phyloP scores from a whole-genome alignment of 441 rosid species.

The Populus tomentosa region DNA sequence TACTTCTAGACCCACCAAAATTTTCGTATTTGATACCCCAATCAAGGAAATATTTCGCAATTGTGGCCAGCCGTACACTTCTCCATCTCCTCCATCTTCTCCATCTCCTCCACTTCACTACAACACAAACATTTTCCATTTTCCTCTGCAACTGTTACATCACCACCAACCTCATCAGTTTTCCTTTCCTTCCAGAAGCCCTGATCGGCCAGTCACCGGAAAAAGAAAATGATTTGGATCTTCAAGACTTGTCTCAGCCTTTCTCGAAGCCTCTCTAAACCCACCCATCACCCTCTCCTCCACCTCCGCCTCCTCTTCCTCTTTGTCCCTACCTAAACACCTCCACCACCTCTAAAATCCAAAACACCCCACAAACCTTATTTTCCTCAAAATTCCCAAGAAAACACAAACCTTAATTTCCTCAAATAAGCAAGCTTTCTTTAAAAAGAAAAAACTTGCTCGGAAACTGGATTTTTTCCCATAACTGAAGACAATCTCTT shows the following conservation, averaged over 20 bases:
- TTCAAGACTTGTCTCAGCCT: conserved; percentile 14
- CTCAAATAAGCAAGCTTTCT: neutral
- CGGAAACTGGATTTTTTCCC: neutral
- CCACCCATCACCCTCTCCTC: conserved; percentile 55
- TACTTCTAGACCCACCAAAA: neutral
- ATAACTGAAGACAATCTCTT: neutral
- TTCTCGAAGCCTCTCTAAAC: conserved; percentile 32
- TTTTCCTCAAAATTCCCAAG: neutral
- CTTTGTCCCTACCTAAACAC: conserved; percentile 62
- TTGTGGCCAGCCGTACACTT: neutral
- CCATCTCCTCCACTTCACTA: neutral
- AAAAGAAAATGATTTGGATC: conserved; percentile 38
- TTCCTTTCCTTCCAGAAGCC: neutral
- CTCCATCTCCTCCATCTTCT: neutral
- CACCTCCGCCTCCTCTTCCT: conserved; percentile 74
- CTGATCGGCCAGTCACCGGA: neutral
- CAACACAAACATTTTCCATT: neutral
- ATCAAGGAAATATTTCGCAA: neutral
- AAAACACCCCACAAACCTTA: neutral
- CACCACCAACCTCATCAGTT: neutral
- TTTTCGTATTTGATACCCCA: neutral
- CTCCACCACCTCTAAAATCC: neutral
- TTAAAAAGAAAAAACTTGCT: neutral
- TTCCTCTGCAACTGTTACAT: neutral
- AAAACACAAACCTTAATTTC: neutral